Evolutionary conservation across 495 filamentous ascomycete genomes (phyloP).

Genomic region (Aspergillus conjunctus): DNA sequence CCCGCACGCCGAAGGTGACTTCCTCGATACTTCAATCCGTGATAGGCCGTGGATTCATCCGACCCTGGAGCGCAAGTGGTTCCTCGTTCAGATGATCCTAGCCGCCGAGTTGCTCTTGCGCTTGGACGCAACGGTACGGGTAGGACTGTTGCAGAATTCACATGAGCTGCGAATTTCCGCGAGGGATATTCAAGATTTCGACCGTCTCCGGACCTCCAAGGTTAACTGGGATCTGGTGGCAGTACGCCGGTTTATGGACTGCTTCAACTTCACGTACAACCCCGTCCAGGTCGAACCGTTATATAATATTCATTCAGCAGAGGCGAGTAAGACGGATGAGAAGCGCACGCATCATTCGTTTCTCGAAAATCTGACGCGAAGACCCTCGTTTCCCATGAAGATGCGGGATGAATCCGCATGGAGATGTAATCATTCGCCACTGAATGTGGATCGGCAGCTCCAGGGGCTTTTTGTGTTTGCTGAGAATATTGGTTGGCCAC

Average conservation of each 20-base stretch:
- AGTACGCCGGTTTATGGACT: slow-evolving; percentile 75
- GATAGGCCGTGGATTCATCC: slow-evolving; percentile 37
- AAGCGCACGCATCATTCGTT: slow-evolving; percentile 31
- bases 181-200: slow-evolving; percentile 64
- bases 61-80: slow-evolving; percentile 67
- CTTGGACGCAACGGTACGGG: slow-evolving; percentile 66
- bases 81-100: slow-evolving; percentile 77
- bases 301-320: background rate
- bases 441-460: slow-evolving; percentile 47
- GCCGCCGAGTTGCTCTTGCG: slow-evolving; percentile 76
- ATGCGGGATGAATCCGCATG: slow-evolving; percentile 34
- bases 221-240: slow-evolving; percentile 81
- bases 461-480: slow-evolving; percentile 54
- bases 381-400: slow-evolving; percentile 12
- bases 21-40: slow-evolving; percentile 43
- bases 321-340: slow-evolving; percentile 28
- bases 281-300: slow-evolving; percentile 6
- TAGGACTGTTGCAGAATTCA: slow-evolving; percentile 52
- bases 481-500: slow-evolving; percentile 54
- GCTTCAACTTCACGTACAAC: slow-evolving; percentile 51
- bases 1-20: slow-evolving; percentile 55
- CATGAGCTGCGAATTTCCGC: slow-evolving; percentile 50
- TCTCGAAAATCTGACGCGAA: slow-evolving; percentile 32
- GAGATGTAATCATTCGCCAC: slow-evolving; percentile 44
- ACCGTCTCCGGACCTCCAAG: slow-evolving; percentile 63